Conservation (phyloP, 768 basidiomycete genomes). For the Mycena metata region DNA sequence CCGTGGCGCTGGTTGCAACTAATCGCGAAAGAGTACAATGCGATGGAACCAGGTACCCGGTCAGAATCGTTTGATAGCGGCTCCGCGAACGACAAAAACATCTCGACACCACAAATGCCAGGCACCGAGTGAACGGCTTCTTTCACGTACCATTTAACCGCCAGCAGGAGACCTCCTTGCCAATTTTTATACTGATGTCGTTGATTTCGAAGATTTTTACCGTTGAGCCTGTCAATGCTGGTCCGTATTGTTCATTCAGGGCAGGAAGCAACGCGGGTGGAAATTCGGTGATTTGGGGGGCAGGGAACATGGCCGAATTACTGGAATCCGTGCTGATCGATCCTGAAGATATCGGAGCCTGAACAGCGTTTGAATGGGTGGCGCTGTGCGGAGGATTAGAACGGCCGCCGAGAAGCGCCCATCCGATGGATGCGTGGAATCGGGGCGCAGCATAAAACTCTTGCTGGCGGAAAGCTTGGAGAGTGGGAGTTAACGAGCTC, state of each 20-base stretch:
- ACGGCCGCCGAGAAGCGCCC: constrained; percentile 74
- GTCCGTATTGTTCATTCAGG: constrained; percentile 65
- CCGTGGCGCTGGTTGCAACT: constrained; percentile 19
- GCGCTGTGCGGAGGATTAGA: constrained; percentile 3
- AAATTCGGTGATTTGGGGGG: constrained; percentile 62
- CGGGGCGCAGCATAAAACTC: constrained; percentile 85
- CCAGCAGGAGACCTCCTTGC: constrained; percentile 73
- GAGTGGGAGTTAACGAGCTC: constrained; percentile 67
- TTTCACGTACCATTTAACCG: constrained; percentile 36
- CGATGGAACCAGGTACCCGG: constrained; percentile 15
- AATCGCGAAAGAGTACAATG: neutral
- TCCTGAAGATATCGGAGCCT: constrained; percentile 10
- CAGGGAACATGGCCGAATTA: constrained; percentile 31
- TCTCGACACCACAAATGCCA: neutral
- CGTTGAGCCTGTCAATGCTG: constrained; percentile 52
- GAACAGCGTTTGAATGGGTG: constrained; percentile 11
- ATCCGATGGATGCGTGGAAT: constrained; percentile 92
- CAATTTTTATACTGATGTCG: constrained; percentile 75
- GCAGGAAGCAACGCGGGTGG: constrained; percentile 60
- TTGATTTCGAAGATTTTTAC: constrained; percentile 67
- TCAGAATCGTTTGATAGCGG: neutral
- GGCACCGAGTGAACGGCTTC: constrained; percentile 34
- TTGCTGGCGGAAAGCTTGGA: constrained; percentile 76
- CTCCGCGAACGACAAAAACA: neutral
- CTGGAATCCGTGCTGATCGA: constrained; percentile 31